Percentiles rank a stretch among this genome's conserved stretches.
Conservation (phyloP, 495 filamentous ascomycete species). For the Penicillium robsamsonii region DNA sequence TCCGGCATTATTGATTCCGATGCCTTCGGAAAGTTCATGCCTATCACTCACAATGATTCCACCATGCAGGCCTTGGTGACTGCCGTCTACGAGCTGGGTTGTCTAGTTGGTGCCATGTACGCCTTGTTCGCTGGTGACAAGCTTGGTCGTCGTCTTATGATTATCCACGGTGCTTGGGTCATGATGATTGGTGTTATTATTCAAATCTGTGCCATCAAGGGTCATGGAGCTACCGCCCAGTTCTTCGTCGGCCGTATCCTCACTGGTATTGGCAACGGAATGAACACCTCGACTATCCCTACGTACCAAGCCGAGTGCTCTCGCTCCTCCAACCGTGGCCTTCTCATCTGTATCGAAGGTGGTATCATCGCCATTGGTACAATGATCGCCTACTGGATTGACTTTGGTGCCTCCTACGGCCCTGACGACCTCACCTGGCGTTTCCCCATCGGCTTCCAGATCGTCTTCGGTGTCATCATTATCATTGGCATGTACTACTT, state of each 20-base stretch:
- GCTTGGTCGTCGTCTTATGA: conserved; percentile 64
- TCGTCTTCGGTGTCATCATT: conserved; percentile 68
- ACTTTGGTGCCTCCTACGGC: conserved; percentile 74
- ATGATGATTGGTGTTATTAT: conserved; percentile 81
- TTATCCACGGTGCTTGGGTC: conserved; percentile 60
- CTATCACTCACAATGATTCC: conserved; percentile 60
- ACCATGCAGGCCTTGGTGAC: conserved; percentile 80
- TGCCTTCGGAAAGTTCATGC: conserved; percentile 69
- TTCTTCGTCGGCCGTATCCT: conserved; percentile 73
- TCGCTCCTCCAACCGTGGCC: conserved; percentile 72
- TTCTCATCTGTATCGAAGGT: conserved; percentile 83
- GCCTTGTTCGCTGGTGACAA: conserved; percentile 66
- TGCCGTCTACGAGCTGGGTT: conserved; percentile 79
- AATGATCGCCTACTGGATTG: conserved; percentile 81
- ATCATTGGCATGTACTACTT: conserved; percentile 61
- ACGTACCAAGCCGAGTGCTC: conserved; percentile 80
- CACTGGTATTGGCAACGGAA: conserved; percentile 75
- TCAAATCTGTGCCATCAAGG: conserved; percentile 58
- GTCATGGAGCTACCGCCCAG: conserved; percentile 54
- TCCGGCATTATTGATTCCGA: conserved; percentile 74
- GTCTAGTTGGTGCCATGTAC: conserved; percentile 70
- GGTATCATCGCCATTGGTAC: conserved; percentile 73
- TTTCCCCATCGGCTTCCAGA: conserved; percentile 81
- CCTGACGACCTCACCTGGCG: conserved; percentile 66
- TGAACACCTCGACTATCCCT: conserved; percentile 75